Base-by-base conservation (phyloP, 371 early-diverging fungal genomes). In the Neoconidiobolus thromboides region DNA sequence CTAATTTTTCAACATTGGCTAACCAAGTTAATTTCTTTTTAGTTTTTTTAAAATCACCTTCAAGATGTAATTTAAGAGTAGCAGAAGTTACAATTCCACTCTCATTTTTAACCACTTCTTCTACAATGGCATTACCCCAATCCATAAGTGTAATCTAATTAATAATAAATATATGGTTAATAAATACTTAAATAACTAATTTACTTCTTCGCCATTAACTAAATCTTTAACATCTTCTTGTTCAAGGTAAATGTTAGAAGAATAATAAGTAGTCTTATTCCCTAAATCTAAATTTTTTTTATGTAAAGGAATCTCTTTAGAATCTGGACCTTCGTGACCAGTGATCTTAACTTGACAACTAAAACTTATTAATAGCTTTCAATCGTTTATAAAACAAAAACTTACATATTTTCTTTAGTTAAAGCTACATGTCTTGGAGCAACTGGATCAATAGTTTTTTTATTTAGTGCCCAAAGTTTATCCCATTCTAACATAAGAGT, bases 1-100 rank as follows among this genome's bases (percentile, higher is more conserved):
- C 72, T 9, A 82, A 70, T 12, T 78, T 71, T 38, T 75, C 69
- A 43, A 76, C 74, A 55, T 76, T 74, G 12, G 85, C 75, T 61
- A 99, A 79, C 99, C 99, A 99, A 1, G 99, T 95, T 58, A 99
- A 72, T 85, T 99, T 99, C 82, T 95, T 93, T 79, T 96, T 94
- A 61, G 99, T 99, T 73, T 88, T 85, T 71, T 97, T 99, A 68
- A 93, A 93, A 69, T 99, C 97, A 63, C 98, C 99, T 44, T 81
- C 87, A 64, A 94, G 79, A 67, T 99, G 83, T 56, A 97, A 75
- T 56, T 78, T 77, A 59, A 82, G 67, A 38, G 73, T 72, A 37
- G 86, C 66, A 42, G 60, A 56, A 0, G 69, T 73, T 1, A 83
- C 84, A 0, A 67, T 49, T 55, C 65, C 64, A 2, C 63, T 65